Evolutionary conservation across 2,329 filamentous ascomycete species (phyloP).

Genomic region (Apiospora malaysiana): DNA sequence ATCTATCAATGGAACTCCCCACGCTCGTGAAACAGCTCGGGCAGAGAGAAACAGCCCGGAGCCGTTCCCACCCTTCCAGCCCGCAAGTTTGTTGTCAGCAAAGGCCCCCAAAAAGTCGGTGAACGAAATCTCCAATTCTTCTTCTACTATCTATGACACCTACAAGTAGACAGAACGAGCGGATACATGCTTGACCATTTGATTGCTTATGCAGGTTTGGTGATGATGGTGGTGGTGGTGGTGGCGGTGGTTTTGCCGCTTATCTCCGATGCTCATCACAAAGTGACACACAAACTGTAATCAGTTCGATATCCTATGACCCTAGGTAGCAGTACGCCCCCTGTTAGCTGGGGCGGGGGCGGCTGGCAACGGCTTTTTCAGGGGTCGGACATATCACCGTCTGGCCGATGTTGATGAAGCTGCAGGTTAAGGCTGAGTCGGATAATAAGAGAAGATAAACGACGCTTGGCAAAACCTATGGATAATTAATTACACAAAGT

Average conservation of each 20-base stretch:
- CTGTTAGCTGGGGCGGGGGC: neutral
- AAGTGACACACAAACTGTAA: neutral
- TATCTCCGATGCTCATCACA: neutral
- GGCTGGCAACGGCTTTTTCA: slow-evolving; percentile 18
- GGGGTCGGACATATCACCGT: neutral
- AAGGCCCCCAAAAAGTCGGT: slow-evolving; percentile 3
- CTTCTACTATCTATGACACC: neutral
- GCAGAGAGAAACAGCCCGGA: neutral
- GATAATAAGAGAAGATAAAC: neutral
- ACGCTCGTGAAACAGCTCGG: neutral
- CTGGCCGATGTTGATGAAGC: too few relatives aligned
- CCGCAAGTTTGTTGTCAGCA: slow-evolving; percentile 4
- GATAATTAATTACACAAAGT: neutral
- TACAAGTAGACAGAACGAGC: neutral
- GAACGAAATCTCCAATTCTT: neutral
- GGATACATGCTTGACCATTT: neutral
- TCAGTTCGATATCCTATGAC: slow-evolving; percentile 7
- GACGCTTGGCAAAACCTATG: neutral
- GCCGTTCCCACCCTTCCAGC: neutral
- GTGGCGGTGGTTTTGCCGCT: neutral
- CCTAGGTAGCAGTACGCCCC: neutral
- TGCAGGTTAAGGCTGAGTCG: too few relatives aligned
- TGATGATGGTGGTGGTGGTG: neutral
- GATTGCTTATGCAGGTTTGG: neutral
- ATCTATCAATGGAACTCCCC: neutral